A percentile compares a stretch with the other conserved stretches of the same genome.
These are phyloP conservation scores for Dunaliella primolecta DNA, from an alignment of 139 green algal species.

Conservation along the genomic window DNA sequence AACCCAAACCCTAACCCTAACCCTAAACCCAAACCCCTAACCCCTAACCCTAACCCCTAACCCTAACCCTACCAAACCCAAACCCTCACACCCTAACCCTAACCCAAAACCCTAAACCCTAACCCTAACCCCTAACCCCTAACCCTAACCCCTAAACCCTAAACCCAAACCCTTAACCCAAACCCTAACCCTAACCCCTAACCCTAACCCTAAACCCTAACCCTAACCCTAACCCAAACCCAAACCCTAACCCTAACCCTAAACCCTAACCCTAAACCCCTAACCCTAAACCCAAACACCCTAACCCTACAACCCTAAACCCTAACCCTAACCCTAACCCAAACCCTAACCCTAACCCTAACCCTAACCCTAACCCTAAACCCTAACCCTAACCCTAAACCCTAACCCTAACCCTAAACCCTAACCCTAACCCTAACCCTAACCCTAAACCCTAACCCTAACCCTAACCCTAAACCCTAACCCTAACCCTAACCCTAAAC, in stretches of 20 bases:
- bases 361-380: neutral
- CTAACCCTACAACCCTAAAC: neutral
- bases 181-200: constrained; percentile 2
- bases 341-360: neutral
- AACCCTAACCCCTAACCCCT: no score
- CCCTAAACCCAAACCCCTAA: neutral
- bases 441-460: neutral
- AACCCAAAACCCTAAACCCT: no score
- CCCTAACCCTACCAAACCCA: no score
- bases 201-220: neutral
- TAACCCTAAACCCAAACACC: neutral
- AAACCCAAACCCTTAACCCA: neutral
- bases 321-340: neutral
- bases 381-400: constrained; percentile 2
- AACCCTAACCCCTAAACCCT: no score
- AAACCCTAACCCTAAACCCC: neutral
- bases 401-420: constrained; percentile 2
- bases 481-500: neutral
- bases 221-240: neutral
- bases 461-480: neutral
- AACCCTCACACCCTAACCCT: no score
- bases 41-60: no score
- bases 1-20: constrained; percentile 1
- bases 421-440: neutral
- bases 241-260: neutral